Evolutionary conservation across 768 basidiomycete genomes (phyloP).

Genomic region (Paxillus ammoniavirescens): DNA sequence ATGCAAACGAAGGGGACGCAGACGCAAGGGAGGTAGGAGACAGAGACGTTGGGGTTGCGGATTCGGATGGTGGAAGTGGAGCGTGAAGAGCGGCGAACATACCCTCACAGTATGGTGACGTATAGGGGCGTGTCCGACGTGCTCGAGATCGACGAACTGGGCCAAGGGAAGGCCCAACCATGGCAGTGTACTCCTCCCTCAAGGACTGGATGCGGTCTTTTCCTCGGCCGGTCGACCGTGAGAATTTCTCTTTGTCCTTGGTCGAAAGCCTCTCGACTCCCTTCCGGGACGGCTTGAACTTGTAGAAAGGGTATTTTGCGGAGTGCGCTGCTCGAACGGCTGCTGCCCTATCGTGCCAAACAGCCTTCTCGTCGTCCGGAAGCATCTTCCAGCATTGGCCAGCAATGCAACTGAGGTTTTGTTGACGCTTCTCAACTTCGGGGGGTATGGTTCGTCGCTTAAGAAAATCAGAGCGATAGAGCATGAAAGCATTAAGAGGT

Average conservation of each 20-base stretch:
- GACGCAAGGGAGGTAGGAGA: slow-evolving; percentile 1
- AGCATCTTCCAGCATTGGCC: slow-evolving; percentile 54
- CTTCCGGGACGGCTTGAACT: slow-evolving; percentile 28
- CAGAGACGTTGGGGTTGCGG: slow-evolving; percentile 1
- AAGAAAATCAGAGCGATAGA: slow-evolving; percentile 53
- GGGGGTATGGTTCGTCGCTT: slow-evolving; percentile 40
- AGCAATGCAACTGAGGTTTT: slow-evolving; percentile 52
- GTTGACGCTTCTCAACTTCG: slow-evolving; percentile 49
- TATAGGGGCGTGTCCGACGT: slow-evolving; percentile 21
- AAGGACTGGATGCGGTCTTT: slow-evolving; percentile 32
- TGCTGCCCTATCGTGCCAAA: slow-evolving; percentile 36
- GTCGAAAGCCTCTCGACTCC: slow-evolving; percentile 4
- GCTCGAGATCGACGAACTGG: slow-evolving; percentile 34
- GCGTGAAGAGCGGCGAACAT: slow-evolving; percentile 13
- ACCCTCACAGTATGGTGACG: slow-evolving; percentile 9
- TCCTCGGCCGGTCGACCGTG: slow-evolving; percentile 13
- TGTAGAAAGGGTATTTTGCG: slow-evolving; percentile 28
- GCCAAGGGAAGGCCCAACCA: slow-evolving; percentile 35
- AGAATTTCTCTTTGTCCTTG: slow-evolving; percentile 31
- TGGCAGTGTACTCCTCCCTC: slow-evolving; percentile 34
- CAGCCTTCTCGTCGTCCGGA: slow-evolving; percentile 28
- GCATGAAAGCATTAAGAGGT: slow-evolving; percentile 57
- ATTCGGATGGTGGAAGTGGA: slow-evolving; percentile 1
- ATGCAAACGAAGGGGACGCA: slow-evolving; percentile 3
- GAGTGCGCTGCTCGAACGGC: slow-evolving; percentile 26